Evolutionary conservation across 495 filamentous ascomycete genomes (phyloP), one percentile per base, ranked within the genome.

Genomic region (Trichoderma parareesei): DNA sequence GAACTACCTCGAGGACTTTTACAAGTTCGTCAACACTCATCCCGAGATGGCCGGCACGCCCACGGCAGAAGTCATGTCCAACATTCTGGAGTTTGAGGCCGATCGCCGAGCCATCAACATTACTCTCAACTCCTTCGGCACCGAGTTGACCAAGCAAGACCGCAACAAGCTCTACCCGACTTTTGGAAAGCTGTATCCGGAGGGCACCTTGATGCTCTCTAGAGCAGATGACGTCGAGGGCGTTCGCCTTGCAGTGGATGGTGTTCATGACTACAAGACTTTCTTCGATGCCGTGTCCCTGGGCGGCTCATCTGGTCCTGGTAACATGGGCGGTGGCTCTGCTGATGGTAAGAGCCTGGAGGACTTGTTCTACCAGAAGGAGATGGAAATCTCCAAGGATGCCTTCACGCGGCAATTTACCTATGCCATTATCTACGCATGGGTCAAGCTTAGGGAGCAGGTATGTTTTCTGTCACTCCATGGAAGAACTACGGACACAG

Each of bases 21-120:
- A 97, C 78, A 80, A 88, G 38, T 98, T 95, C 71, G 87, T 97
- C 74, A 93, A 88, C 77, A 88, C 86, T 33, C 82, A 96, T 72
- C 81, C 92, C 0, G 92, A 94, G 43, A 85, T 98, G 74, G 77
- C 81, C 48, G 93, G 92, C 11, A 95, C 92, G 4, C 93, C 94
- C 2, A 97, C 95, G 1, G 82, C 90, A 37, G 93, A 97, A 68
- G 86, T 97, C 69, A 98, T 99, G 94, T 81, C 85, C 20, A 93
- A 97, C 79, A 88, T 97, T 44, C 80, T 99, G 55, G 89, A 94
- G 73, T 99, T 98, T 72, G 94, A 99, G 78, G 94, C 95, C 11
- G 94, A 99, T 73, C 83, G 94, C 64, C 83, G 94, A 68, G 91
- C 93, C 67, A 99, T 99, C 82, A 99, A 99, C 77, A 99, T 99